phyloP scores from a whole-genome alignment of 305 asterid species.

The Andrographis paniculata region DNA sequence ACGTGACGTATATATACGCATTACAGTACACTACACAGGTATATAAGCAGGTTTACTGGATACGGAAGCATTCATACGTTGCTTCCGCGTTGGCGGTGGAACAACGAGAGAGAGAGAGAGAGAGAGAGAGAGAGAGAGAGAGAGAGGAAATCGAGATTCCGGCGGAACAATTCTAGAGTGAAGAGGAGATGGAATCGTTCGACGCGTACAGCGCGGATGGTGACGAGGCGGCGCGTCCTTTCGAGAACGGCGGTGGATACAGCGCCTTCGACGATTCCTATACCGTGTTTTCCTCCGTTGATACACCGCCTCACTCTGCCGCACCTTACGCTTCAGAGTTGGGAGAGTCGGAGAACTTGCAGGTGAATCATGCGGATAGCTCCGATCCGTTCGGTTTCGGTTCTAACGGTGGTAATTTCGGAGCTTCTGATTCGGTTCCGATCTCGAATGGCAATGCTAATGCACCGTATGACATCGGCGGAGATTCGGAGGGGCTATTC shows the following conservation, averaged over 20 bases:
- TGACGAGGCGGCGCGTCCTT: slow-evolving; percentile 39
- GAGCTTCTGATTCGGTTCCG: slow-evolving; percentile 38
- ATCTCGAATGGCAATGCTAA: slow-evolving; percentile 69
- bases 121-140: too few species aligned
- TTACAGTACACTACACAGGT: too few species aligned
- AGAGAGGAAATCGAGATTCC: too few species aligned
- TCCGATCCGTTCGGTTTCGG: slow-evolving; percentile 68
- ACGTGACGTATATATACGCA: too few species aligned
- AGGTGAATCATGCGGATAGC: slow-evolving; percentile 48
- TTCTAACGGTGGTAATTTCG: slow-evolving; percentile 40
- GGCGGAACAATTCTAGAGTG: too few species aligned
- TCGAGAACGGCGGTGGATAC: slow-evolving; percentile 51
- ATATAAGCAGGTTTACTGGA: too few species aligned
- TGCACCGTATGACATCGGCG: slow-evolving; percentile 36
- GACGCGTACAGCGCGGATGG: slow-evolving; percentile 65
- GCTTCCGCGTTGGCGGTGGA: too few species aligned
- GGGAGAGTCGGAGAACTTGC: slow-evolving; percentile 39
- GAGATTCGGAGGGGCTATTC: slow-evolving; percentile 60
- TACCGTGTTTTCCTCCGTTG: slow-evolving; percentile 39
- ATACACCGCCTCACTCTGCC: slow-evolving; percentile 48
- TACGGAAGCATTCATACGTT: too few species aligned
- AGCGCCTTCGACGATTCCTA: slow-evolving; percentile 38
- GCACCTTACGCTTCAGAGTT: slow-evolving; percentile 34
- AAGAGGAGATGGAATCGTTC: slow-evolving; percentile 49
- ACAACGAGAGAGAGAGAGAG: too few species aligned